phyloP scores from a whole-genome alignment of 1,284 basidiomycete species.

The Jaminaea rosea region DNA sequence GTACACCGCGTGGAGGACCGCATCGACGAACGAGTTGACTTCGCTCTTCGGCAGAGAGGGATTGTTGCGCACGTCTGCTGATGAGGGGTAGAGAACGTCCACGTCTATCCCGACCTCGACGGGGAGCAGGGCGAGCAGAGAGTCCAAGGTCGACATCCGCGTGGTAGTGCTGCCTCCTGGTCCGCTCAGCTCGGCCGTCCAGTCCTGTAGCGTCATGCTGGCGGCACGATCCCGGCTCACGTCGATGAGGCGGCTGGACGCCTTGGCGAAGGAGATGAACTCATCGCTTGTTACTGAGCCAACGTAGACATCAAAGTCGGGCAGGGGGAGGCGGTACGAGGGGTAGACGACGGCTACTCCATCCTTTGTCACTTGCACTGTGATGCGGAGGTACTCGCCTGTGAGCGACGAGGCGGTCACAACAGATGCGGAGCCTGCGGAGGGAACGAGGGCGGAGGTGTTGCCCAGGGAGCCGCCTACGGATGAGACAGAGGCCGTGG shows the following conservation, averaged over 20 bases:
- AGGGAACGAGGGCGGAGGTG: not conserved
- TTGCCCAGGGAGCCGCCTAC: not conserved
- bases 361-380: constrained; percentile 87
- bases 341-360: constrained; percentile 73
- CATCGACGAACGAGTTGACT: constrained; percentile 43
- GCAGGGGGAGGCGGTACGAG: constrained; percentile 63
- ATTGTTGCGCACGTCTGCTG: constrained; percentile 30
- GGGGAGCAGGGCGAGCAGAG: constrained; percentile 31
- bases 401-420: constrained; percentile 75
- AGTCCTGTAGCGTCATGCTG: constrained; percentile 21
- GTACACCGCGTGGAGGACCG: constrained; percentile 43
- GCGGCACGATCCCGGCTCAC: constrained; percentile 11
- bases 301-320: constrained; percentile 67
- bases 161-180: too few relatives aligned
- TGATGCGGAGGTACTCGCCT: constrained; percentile 74
- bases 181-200: constrained; percentile 22
- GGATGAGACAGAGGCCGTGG: constrained; percentile 5
- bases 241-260: constrained; percentile 14
- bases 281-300: constrained; percentile 72
- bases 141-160: constrained; percentile 29
- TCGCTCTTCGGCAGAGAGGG: constrained; percentile 34
- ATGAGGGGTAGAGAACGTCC: constrained; percentile 39
- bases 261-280: constrained; percentile 60
- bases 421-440: constrained; percentile 43
- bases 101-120: constrained; percentile 36